Conservation (phyloP, 495 filamentous ascomycete species). For the Xylaria nigripes region DNA sequence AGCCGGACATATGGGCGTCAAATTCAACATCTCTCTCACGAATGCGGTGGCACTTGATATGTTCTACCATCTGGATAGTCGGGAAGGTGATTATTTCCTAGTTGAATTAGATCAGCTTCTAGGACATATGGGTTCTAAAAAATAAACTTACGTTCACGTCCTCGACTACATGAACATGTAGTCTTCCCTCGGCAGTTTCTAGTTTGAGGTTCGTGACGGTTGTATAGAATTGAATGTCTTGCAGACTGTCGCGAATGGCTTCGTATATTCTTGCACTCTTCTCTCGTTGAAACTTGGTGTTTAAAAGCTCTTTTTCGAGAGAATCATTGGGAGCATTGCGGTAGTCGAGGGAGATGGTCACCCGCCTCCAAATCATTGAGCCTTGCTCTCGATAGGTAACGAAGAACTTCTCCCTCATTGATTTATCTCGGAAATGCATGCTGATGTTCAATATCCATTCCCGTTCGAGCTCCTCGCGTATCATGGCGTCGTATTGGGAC, state of each 20-base stretch:
- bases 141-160: conserved; percentile 62
- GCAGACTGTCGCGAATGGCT: conserved; percentile 83
- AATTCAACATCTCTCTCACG: conserved; percentile 71
- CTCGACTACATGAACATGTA: conserved; percentile 98
- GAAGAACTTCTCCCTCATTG: conserved; percentile 95
- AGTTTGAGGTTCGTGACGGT: conserved; percentile 95
- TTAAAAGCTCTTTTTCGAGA: conserved; percentile 73
- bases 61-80: conserved; percentile 61
- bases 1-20: conserved; percentile 87
- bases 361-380: conserved; percentile 64
- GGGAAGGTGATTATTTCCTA: conserved; percentile 87
- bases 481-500: conserved; percentile 47
- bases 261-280: conserved; percentile 95
- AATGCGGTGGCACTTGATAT: conserved; percentile 60
- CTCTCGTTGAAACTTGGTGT: conserved; percentile 76
- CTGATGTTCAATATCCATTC: conserved; percentile 96
- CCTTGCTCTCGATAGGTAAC: conserved; percentile 78
- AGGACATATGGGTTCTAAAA: conserved; percentile 8
- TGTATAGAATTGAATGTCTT: conserved; percentile 88
- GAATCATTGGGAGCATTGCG: conserved; percentile 72
- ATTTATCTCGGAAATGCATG: conserved; percentile 96
- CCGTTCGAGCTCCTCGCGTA: conserved; percentile 74
- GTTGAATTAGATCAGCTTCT: conserved; percentile 4
- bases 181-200: conserved; percentile 76
- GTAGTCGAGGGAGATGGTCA: conserved; percentile 93